phyloP scores from a whole-genome alignment of 2,329 filamentous ascomycete species.

The Fusarium anguioides region DNA sequence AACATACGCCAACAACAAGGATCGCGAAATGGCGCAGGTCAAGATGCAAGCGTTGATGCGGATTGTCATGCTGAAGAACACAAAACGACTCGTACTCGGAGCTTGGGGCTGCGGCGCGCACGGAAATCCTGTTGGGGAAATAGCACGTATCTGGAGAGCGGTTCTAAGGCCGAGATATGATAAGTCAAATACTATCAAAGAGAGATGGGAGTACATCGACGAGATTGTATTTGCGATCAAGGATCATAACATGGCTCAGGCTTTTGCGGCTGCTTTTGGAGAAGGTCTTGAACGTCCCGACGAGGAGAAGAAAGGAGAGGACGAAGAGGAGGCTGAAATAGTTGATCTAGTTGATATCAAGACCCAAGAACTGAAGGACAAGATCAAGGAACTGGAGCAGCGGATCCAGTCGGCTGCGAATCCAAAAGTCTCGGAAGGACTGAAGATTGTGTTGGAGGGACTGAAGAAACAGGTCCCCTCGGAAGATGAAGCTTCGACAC shows the following conservation, averaged over 20 bases:
- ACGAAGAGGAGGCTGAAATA: not conserved
- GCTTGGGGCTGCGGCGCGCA: conserved; percentile 75
- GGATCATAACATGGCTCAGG: conserved; percentile 61
- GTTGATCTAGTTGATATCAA: conserved; percentile 4
- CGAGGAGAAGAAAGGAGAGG: not conserved
- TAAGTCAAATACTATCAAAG: conserved; percentile 28
- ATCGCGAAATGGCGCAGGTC: conserved; percentile 60
- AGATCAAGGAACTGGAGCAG: conserved; percentile 34
- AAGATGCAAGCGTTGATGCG: conserved; percentile 71
- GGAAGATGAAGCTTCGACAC: not conserved
- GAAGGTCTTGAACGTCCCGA: conserved; percentile 31
- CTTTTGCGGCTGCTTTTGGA: conserved; percentile 63
- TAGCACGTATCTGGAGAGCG: conserved; percentile 64
- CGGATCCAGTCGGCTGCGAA: conserved; percentile 23
- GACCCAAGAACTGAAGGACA: conserved; percentile 15
- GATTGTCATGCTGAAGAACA: conserved; percentile 59
- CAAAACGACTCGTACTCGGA: conserved; percentile 65
- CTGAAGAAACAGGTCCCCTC: conserved; percentile 21
- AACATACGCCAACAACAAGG: conserved; percentile 57
- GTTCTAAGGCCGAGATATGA: conserved; percentile 41
- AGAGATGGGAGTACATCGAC: conserved; percentile 38
- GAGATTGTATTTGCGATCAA: conserved; percentile 70
- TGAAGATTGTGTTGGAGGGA: conserved; percentile 18
- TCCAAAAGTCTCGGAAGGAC: conserved; percentile 17
- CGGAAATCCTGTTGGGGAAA: conserved; percentile 69